These are phyloP conservation scores for Crithidia bombi DNA, from an alignment of 208 protist genomes.

Conservation along the genomic window DNA sequence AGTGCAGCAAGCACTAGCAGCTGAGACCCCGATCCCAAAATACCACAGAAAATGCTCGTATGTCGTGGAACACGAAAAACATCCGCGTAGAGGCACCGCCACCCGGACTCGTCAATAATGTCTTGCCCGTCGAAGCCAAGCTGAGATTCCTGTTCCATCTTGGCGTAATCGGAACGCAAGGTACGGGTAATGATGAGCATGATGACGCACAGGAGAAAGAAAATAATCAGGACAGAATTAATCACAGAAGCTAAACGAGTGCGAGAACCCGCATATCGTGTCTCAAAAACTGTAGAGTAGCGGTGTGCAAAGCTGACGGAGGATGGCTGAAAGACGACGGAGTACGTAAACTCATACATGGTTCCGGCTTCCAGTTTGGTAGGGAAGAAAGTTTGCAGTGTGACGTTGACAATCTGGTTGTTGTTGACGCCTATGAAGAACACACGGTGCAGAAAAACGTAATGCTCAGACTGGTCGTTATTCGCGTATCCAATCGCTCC, in stretches of 20 bases:
- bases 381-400: slow-evolving; percentile 43
- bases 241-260: slow-evolving; percentile 91
- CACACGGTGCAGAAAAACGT: slow-evolving; percentile 87
- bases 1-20: slow-evolving; percentile 27
- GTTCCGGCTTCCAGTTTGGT: slow-evolving; percentile 24
- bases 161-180: slow-evolving; percentile 81
- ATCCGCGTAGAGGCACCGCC: slow-evolving; percentile 96
- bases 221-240: slow-evolving; percentile 93
- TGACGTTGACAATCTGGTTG: slow-evolving; percentile 72
- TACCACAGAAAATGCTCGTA: slow-evolving; percentile 73
- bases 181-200: slow-evolving; percentile 91
- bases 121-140: slow-evolving; percentile 50
- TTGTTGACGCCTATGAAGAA: slow-evolving; percentile 81
- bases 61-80: slow-evolving; percentile 92
- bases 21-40: slow-evolving; percentile 80
- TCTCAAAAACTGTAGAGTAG: slow-evolving; percentile 93
- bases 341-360: slow-evolving; percentile 89
- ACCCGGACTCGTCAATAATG: slow-evolving; percentile 92
- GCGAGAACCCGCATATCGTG: slow-evolving; percentile 88
- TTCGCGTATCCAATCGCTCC: slow-evolving; percentile 39
- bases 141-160: slow-evolving; percentile 69
- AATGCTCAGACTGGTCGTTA: neutral
- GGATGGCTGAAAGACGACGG: slow-evolving; percentile 69
- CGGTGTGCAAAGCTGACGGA: slow-evolving; percentile 79
- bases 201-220: slow-evolving; percentile 92